These are phyloP conservation scores for Pseudopyricularia cyperi DNA, from an alignment of 2,329 filamentous ascomycete genomes.

Conservation along the genomic window DNA sequence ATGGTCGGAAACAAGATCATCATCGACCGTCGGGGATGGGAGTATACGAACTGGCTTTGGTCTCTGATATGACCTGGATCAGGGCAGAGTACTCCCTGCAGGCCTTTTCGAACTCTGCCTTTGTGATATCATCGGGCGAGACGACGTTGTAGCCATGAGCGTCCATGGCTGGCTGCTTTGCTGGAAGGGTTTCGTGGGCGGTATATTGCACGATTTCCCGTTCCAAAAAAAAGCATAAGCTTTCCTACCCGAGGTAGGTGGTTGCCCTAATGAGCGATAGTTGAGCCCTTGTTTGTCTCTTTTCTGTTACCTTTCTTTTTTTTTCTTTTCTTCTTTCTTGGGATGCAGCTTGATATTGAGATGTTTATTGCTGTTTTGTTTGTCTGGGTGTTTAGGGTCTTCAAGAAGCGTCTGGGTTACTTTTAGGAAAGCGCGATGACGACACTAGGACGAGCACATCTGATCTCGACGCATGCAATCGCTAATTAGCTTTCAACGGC, in stretches of 20 bases:
- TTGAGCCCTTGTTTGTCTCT: too few species aligned
- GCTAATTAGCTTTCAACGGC: neutral
- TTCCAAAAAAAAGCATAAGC: too few species aligned
- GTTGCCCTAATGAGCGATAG: too few species aligned
- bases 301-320: too few species aligned
- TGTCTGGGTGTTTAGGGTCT: neutral
- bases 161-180: neutral
- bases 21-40: neutral
- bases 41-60: conserved; percentile 27
- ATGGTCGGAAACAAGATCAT: neutral
- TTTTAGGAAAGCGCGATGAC: neutral
- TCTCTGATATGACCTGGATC: conserved; percentile 22
- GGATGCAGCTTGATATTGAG: neutral
- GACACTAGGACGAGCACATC: neutral
- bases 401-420: too few species aligned
- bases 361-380: neutral
- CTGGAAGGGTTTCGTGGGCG: neutral
- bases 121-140: conserved; percentile 12
- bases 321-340: too few species aligned
- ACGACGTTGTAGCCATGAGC: neutral
- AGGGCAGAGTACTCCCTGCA: conserved; percentile 6
- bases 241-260: too few species aligned
- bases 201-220: too few species aligned
- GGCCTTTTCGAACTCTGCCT: conserved; percentile 11
- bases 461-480: neutral